A percentile compares a stretch with the other conserved stretches of the same genome.
Conservation (phyloP, 805 yeast species). For the Lipomyces kockii region DNA sequence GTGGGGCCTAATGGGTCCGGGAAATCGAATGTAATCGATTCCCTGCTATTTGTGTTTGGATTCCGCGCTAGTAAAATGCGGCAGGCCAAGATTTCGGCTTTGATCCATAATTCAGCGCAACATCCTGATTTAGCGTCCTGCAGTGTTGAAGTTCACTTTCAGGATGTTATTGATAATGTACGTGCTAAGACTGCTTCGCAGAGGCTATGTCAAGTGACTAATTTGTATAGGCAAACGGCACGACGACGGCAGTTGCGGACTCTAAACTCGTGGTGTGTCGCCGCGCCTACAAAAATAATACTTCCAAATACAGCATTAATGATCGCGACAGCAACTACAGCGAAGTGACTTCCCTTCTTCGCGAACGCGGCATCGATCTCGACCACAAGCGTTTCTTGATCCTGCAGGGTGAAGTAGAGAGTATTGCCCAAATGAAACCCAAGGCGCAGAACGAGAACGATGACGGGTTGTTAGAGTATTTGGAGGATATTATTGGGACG, state of each 20-base stretch:
- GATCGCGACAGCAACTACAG: constrained; percentile 70
- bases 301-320: constrained; percentile 79
- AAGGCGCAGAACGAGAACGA: constrained; percentile 91
- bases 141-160: constrained; percentile 88
- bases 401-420: constrained; percentile 97
- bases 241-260: constrained; percentile 55
- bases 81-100: constrained; percentile 88
- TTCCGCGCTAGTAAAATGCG: constrained; percentile 96
- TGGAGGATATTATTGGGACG: constrained; percentile 97
- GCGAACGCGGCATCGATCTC: constrained; percentile 85
- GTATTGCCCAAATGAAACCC: constrained; percentile 98
- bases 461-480: constrained; percentile 90
- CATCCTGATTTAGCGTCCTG: constrained; percentile 71
- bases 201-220: not conserved
- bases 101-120: constrained; percentile 87
- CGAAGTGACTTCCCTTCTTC: constrained; percentile 74
- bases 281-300: constrained; percentile 74
- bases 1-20: constrained; percentile 99
- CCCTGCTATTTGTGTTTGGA: constrained; percentile 94
- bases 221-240: constrained; percentile 47
- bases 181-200: constrained; percentile 37
- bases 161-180: constrained; percentile 65
- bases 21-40: constrained; percentile 95
- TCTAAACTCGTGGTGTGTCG: constrained; percentile 74
- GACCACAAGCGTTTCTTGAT: constrained; percentile 94